Evolutionary conservation across 2,329 filamentous ascomycete genomes (phyloP).

Genomic region (Diaporthe ampelina): DNA sequence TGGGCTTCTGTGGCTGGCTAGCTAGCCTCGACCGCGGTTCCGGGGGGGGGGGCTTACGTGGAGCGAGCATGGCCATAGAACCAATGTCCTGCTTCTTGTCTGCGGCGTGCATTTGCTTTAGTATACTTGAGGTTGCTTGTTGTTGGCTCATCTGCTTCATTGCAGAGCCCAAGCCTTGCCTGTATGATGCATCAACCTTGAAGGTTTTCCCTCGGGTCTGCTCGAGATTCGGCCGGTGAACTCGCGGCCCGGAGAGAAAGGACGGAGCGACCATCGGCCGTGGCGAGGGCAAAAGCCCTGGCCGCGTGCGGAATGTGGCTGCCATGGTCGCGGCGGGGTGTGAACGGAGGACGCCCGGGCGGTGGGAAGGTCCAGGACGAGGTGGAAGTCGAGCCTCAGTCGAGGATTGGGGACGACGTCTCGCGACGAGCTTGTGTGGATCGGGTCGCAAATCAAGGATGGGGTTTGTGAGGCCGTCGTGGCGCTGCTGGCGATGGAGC

Average conservation of each 20-base stretch:
- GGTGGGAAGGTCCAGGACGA: not conserved
- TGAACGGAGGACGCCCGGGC: not conserved
- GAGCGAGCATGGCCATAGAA: constrained; percentile 31
- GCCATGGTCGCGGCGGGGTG: constrained; percentile 31
- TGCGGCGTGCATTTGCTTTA: not conserved
- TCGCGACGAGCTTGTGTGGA: not conserved
- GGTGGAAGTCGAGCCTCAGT: not conserved
- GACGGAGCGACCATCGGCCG: not conserved
- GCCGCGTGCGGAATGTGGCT: constrained; percentile 42
- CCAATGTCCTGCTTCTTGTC: constrained; percentile 1
- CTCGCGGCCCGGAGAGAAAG: constrained; percentile 18
- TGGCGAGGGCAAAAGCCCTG: constrained; percentile 29
- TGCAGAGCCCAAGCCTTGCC: constrained; percentile 1
- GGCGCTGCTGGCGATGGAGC: not conserved
- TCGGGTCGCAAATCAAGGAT: not conserved
- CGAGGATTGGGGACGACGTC: not conserved
- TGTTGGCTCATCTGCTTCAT: constrained; percentile 11
- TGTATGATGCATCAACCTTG: constrained; percentile 30
- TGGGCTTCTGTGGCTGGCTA: not conserved
- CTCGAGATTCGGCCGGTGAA: constrained; percentile 25
- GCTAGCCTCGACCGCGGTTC: not conserved
- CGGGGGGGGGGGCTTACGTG: constrained; percentile 17
- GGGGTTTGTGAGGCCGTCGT: constrained; percentile 13
- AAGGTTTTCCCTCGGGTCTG: constrained; percentile 26
- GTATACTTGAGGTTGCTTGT: constrained; percentile 29